Evolutionary conservation across 1,284 basidiomycete species (phyloP).

Genomic region (Sanguinoderma infundibulare): DNA sequence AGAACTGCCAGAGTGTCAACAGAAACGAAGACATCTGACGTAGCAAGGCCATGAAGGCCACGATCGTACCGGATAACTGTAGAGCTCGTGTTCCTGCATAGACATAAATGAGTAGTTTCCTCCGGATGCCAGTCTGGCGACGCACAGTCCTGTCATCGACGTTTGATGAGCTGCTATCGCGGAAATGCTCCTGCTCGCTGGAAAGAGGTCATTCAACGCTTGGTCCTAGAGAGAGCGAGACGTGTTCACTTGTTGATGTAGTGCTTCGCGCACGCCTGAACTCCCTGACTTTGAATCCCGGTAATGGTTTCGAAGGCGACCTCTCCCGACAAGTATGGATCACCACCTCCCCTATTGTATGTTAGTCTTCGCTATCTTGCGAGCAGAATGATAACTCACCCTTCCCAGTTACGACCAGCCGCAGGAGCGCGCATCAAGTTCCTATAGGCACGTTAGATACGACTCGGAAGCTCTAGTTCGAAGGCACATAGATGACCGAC

Average conservation of each 20-base stretch:
- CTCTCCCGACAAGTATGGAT: conserved; percentile 69
- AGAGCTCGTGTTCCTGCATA: conserved; percentile 58
- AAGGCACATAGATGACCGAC: conserved; percentile 29
- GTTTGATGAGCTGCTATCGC: conserved; percentile 55
- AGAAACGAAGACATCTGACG: conserved; percentile 14
- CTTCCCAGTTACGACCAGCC: conserved; percentile 79
- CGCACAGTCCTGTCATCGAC: conserved; percentile 64
- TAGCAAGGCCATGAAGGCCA: not conserved
- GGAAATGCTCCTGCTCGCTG: conserved; percentile 62
- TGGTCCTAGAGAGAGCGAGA: not conserved
- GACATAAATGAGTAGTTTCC: not conserved
- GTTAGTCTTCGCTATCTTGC: not conserved
- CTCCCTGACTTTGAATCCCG: conserved; percentile 67
- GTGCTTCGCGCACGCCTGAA: conserved; percentile 66
- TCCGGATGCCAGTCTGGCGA: not conserved
- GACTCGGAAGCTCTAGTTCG: not conserved
- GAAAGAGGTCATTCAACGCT: not conserved
- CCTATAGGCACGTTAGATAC: conserved; percentile 35
- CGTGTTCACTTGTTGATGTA: conserved; percentile 54
- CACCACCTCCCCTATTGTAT: conserved; percentile 45
- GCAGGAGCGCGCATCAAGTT: conserved; percentile 64
- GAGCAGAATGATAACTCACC: conserved; percentile 35
- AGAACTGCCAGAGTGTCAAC: conserved; percentile 44
- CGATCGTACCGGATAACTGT: conserved; percentile 49
- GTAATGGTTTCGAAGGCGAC: conserved; percentile 59